Conservation (phyloP, 2,329 filamentous ascomycete species). For the Trichoderma simmonsii region DNA sequence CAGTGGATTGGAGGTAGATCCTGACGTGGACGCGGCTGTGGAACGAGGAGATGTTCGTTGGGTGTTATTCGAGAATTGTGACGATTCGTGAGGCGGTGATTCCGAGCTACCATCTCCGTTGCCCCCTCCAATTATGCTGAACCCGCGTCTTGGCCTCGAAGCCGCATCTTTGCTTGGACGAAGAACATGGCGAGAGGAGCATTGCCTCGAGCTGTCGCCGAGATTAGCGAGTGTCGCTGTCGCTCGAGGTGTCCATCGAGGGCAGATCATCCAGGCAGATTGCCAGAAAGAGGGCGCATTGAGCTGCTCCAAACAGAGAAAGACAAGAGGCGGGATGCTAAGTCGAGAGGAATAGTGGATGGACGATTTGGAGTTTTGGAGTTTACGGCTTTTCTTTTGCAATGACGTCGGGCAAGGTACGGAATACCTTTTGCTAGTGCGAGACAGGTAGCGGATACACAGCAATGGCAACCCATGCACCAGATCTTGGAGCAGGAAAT, state of each 20-base stretch:
- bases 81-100: not conserved
- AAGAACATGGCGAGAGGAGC: not conserved
- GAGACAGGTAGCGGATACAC: not conserved
- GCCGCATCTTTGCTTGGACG: not conserved
- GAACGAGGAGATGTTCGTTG: not conserved
- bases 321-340: not conserved
- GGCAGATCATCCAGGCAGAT: slow-evolving; percentile 31
- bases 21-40: not conserved
- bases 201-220: not conserved
- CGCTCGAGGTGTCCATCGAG: slow-evolving; percentile 28
- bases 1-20: not conserved
- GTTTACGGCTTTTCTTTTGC: not conserved
- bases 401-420: slow-evolving; percentile 5
- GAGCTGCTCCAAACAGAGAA: not conserved
- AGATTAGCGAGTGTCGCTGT: slow-evolving; percentile 23
- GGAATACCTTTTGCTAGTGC: not conserved
- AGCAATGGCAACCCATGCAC: not conserved
- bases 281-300: not conserved
- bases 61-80: not conserved
- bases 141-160: not conserved
- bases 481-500: not conserved
- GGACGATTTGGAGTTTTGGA: not conserved
- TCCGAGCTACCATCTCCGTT: not conserved
- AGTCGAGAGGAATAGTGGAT: not conserved
- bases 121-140: not conserved